Conservation (phyloP, 1,139 yeast genomes). For the Meyerozyma smithsonii region DNA sequence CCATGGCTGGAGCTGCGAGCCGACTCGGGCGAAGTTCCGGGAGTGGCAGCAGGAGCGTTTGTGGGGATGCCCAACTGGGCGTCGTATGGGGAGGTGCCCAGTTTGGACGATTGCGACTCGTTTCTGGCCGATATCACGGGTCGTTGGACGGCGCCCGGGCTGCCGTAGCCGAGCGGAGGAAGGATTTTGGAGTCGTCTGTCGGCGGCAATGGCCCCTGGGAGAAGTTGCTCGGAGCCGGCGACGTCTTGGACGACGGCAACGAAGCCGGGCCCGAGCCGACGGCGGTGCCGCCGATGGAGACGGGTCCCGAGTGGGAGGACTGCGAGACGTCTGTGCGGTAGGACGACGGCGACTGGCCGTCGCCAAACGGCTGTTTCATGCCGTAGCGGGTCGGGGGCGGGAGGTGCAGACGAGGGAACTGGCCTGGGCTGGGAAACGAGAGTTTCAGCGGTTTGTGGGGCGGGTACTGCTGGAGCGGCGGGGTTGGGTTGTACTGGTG, state of each 20-base stretch:
- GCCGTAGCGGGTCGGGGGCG: not conserved
- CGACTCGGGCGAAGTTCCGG: not conserved
- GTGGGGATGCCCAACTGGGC: not conserved
- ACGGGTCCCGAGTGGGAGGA: not conserved
- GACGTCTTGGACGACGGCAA: not conserved
- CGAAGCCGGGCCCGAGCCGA: too few species aligned
- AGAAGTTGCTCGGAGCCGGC: not conserved
- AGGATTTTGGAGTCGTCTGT: not conserved
- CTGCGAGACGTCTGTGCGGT: not conserved
- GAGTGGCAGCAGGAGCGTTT: not conserved
- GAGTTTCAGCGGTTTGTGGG: not conserved
- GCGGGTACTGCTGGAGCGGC: not conserved
- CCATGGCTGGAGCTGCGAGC: not conserved
- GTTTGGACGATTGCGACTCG: not conserved
- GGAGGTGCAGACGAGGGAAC: slow-evolving; percentile 1
- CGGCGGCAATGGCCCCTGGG: not conserved
- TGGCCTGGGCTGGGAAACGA: slow-evolving; percentile 1
- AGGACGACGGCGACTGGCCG: too few species aligned
- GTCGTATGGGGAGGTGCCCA: not conserved
- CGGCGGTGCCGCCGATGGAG: too few species aligned
- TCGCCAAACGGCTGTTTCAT: not conserved
- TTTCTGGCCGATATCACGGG: not conserved
- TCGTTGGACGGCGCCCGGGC: not conserved
- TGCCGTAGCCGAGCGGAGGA: slow-evolving; percentile 1
- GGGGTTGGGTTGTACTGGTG: not conserved